phyloP scores from a whole-genome alignment of 192 early-diverging fungal genomes.

The Umbelopsis vinacea region DNA sequence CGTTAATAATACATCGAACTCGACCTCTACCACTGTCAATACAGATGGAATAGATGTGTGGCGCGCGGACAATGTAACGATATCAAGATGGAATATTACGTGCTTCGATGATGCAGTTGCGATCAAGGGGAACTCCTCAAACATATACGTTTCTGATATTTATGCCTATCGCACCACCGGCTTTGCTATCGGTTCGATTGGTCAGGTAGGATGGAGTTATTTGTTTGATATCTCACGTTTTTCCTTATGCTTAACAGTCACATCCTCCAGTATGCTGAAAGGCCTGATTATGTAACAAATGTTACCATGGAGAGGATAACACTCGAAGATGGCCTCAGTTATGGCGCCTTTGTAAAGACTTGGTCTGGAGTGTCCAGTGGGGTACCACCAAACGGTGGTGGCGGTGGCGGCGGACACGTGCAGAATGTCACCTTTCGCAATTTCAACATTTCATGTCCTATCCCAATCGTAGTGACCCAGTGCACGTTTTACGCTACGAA shows the following conservation, averaged over 20 bases:
- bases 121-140: constrained; percentile 15
- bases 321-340: background rate
- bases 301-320: constrained; percentile 12
- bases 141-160: constrained; percentile 10
- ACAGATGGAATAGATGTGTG: constrained; percentile 2
- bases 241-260: too few species aligned
- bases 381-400: constrained; percentile 1
- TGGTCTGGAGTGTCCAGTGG: constrained; percentile 10
- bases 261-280: background rate
- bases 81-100: constrained; percentile 18
- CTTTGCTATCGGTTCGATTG: constrained; percentile 8
- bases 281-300: constrained; percentile 5
- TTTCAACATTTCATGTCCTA: background rate
- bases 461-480: constrained; percentile 6
- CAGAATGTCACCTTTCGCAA: constrained; percentile 5
- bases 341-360: constrained; percentile 12
- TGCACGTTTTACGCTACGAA: constrained; percentile 1
- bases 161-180: constrained; percentile 15
- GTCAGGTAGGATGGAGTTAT: background rate
- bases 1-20: constrained; percentile 10
- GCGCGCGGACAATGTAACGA: background rate
- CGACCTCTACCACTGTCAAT: constrained; percentile 8
- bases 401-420: constrained; percentile 15
- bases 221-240: background rate
- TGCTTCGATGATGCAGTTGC: constrained; percentile 14